phyloP scores from a whole-genome alignment of 164 flowering plant genomes.

The Houttuynia cordata region DNA sequence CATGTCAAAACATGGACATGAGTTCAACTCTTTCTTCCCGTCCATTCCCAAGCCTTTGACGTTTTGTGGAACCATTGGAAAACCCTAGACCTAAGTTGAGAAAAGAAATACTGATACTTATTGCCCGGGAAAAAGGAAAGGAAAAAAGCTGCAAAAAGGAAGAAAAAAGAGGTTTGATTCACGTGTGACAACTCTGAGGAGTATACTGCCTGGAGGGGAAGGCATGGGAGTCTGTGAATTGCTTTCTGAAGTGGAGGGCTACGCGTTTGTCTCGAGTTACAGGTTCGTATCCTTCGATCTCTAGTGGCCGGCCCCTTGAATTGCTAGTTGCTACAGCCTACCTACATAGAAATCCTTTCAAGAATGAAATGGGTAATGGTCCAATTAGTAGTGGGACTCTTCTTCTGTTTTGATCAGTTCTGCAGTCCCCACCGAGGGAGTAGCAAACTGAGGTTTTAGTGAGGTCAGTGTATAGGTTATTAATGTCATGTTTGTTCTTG shows the following conservation, averaged over 20 bases:
- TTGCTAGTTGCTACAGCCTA: no score
- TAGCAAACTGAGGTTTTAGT: no score
- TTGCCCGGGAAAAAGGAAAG: background rate
- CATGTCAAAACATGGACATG: background rate
- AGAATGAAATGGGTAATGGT: no score
- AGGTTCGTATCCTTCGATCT: conserved; percentile 19
- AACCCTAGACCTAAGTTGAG: background rate
- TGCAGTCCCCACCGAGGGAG: no score
- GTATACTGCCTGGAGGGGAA: conserved; percentile 26
- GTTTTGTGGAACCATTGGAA: background rate
- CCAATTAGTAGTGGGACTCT: no score
- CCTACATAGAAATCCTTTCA: no score
- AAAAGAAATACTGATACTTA: background rate
- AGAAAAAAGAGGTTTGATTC: conserved; percentile 5
- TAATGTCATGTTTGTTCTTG: no score
- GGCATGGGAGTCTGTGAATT: conserved; percentile 19
- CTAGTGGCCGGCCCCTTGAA: conserved; percentile 8
- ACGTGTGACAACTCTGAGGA: conserved; percentile 12
- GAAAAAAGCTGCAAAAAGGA: conserved; percentile 4
- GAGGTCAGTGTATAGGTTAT: no score
- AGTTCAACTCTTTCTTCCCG: background rate
- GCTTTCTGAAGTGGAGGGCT: conserved; percentile 26
- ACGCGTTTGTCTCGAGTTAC: conserved; percentile 23
- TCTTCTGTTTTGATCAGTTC: no score
- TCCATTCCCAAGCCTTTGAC: background rate